phyloP scores from a whole-genome alignment of 163 green algal genomes.

The Scenedesmus sp. region DNA sequence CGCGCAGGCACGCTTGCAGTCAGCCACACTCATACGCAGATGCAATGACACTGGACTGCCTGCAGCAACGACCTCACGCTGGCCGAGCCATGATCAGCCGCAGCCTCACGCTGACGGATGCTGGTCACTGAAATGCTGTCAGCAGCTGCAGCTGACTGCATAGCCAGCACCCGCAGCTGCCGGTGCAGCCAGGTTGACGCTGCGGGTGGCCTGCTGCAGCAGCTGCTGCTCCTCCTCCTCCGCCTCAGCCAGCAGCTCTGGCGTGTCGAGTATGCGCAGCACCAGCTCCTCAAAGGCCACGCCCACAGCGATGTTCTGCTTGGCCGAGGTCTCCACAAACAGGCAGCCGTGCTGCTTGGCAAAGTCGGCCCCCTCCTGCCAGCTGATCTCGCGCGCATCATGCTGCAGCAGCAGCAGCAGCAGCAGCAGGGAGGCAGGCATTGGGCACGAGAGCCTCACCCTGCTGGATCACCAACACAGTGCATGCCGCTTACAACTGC shows the following conservation, averaged over 20 bases:
- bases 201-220: neutral
- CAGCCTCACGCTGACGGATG: neutral
- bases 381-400: constrained; percentile 67
- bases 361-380: constrained; percentile 88
- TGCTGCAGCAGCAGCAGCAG: constrained; percentile 31
- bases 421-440: neutral
- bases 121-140: neutral
- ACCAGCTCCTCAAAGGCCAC: constrained; percentile 96
- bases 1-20: too few relatives aligned
- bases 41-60: too few relatives aligned
- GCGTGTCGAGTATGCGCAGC: constrained; percentile 91
- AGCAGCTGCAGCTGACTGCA: constrained; percentile 41
- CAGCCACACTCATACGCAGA: too few relatives aligned
- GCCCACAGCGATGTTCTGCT: constrained; percentile 83
- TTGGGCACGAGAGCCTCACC: neutral
- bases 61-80: too few relatives aligned
- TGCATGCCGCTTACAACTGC: too few relatives aligned
- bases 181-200: neutral
- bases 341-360: constrained; percentile 89
- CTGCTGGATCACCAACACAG: too few relatives aligned
- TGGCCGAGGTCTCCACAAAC: constrained; percentile 96
- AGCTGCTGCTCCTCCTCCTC: constrained; percentile 22
- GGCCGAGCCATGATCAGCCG: neutral
- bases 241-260: constrained; percentile 70
- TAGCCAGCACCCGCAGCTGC: neutral